A percentile compares a stretch with the other conserved stretches of the same genome.
Evolutionary conservation across 2,329 filamentous ascomycete genomes (phyloP).

Genomic region (Aspergillus arachidicola): DNA sequence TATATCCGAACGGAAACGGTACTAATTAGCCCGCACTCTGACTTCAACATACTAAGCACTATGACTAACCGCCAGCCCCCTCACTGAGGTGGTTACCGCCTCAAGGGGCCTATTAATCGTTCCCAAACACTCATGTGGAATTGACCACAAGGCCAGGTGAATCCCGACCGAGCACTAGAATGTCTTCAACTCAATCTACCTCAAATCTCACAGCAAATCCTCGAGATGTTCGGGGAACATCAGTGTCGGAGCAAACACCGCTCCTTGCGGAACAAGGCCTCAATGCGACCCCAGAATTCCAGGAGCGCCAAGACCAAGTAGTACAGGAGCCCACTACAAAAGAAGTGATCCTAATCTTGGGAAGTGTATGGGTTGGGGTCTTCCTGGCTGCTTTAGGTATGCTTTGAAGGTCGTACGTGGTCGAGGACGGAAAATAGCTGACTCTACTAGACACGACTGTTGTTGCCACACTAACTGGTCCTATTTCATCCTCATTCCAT

Average conservation of each 20-base stretch:
- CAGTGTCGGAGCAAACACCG: constrained; percentile 35
- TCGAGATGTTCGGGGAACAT: constrained; percentile 1
- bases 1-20: background rate
- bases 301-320: constrained; percentile 24
- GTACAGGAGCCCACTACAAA: constrained; percentile 51
- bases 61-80: background rate
- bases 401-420: background rate
- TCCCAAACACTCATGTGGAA: background rate
- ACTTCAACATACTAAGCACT: background rate
- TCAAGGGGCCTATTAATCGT: background rate
- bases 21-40: background rate
- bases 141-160: background rate
- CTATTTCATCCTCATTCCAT: constrained; percentile 80
- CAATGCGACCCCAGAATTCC: constrained; percentile 12
- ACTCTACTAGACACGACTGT: constrained; percentile 68
- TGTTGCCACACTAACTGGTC: constrained; percentile 80
- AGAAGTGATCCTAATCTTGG: constrained; percentile 52
- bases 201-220: constrained; percentile 8
- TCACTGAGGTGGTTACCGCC: background rate
- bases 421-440: background rate
- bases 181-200: constrained; percentile 13
- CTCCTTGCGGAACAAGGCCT: constrained; percentile 27
- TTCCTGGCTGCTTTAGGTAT: constrained; percentile 60
- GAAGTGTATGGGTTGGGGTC: constrained; percentile 55
- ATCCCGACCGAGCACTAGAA: background rate